Conservation (phyloP, 345 rosid species). For the Rhodamnia rubescens region DNA sequence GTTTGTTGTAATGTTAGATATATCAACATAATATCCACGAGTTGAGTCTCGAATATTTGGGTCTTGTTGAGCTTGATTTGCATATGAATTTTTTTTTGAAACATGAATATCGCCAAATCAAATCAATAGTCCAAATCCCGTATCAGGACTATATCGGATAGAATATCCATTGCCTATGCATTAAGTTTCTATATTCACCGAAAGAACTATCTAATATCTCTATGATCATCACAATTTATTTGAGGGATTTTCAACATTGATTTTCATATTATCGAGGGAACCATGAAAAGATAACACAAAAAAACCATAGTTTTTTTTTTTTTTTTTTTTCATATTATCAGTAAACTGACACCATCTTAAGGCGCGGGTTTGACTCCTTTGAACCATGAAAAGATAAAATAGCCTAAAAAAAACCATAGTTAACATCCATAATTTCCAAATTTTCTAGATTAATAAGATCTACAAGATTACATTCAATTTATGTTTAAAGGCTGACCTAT, state of each 20-base stretch:
- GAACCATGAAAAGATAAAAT: not conserved
- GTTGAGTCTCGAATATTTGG: too few relatives aligned
- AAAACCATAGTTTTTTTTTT: too few relatives aligned
- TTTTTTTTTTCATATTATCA: too few relatives aligned
- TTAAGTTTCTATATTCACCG: not conserved
- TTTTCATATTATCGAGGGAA: not conserved
- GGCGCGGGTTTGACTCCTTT: too few relatives aligned
- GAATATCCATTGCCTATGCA: not conserved
- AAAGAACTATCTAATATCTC: not conserved
- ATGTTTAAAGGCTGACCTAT: too few relatives aligned
- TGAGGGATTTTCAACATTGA: not conserved
- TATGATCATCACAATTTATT: not conserved
- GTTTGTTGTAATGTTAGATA: too few relatives aligned
- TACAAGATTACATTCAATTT: not conserved
- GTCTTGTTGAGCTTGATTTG: too few relatives aligned
- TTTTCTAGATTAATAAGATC: rapidly evolving
- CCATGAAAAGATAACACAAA: not conserved
- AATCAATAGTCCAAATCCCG: too few relatives aligned
- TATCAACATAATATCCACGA: too few relatives aligned
- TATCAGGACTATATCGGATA: not conserved
- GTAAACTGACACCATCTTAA: too few relatives aligned
- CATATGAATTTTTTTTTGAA: too few relatives aligned
- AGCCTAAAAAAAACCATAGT: not conserved
- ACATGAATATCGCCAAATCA: too few relatives aligned
- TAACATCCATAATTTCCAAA: not conserved